Conservation (phyloP, 192 early-diverging fungal species). For the Linnemannia zychae region DNA sequence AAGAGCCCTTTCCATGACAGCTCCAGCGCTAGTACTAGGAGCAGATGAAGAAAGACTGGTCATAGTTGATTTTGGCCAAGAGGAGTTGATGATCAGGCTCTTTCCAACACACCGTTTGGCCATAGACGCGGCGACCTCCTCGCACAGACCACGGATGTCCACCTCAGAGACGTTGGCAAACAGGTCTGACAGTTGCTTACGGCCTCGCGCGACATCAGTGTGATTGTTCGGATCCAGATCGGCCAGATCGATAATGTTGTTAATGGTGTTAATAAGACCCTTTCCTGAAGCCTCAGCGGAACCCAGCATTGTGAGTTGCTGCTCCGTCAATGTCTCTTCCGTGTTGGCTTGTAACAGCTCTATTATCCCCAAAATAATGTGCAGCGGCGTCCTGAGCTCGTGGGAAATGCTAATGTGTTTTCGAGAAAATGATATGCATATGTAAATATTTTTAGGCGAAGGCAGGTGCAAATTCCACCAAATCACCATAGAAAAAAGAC, state of each 20-base stretch:
- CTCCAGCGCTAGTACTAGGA: no score
- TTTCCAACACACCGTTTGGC: constrained; percentile 35
- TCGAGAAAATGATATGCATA: constrained; percentile 14
- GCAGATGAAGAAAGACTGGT: constrained; percentile 4
- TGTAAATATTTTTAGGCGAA: background rate
- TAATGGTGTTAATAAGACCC: constrained; percentile 36
- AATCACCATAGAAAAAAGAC: background rate
- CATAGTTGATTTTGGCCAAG: constrained; percentile 20
- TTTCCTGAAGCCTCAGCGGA: constrained; percentile 58
- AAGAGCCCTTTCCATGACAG: background rate
- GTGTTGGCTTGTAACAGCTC: constrained; percentile 55
- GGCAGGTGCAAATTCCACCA: background rate
- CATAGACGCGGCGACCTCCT: constrained; percentile 37
- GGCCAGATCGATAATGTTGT: constrained; percentile 40
- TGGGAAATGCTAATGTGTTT: constrained; percentile 56
- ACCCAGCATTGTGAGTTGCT: constrained; percentile 44
- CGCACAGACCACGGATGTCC: constrained; percentile 40
- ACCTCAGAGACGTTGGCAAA: constrained; percentile 19
- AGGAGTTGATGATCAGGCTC: constrained; percentile 13
- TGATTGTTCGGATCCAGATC: constrained; percentile 35
- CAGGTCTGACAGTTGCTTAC: background rate
- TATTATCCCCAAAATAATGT: constrained; percentile 63
- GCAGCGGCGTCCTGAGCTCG: constrained; percentile 67
- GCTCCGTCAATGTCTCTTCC: constrained; percentile 22
- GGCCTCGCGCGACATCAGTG: background rate